Evolutionary conservation across 208 protist genomes (phyloP), one percentile per base, ranked within the genome.

Genomic region (Naegleria gruberi): DNA sequence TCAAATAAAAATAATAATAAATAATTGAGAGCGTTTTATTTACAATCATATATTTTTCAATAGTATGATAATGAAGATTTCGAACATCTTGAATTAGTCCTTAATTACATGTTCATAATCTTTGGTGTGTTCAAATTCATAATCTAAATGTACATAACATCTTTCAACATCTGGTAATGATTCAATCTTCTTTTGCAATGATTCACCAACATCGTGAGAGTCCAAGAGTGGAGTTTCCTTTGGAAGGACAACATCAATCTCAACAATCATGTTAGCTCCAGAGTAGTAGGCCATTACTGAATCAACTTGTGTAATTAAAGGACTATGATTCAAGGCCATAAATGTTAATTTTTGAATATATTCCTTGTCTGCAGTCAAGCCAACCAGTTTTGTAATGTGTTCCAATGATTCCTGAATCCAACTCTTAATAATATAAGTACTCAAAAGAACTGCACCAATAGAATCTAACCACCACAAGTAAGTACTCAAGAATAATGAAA

Each of bases 131-230:
- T 57, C 82, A 37, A n/a, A 19, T 41, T 90, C 47, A 73, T 90
- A 90, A 44, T 90, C 89, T 17, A 90, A 4, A 73, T 90, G 89
- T 6, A 90, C 89, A 26, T 34, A 83, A 44, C 81, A 84, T 73
- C 89, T 51, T 30, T 90, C 89, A 4, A 90, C 89, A 41, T 87
- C 89, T 46, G 17, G 26, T 30, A 90, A 43, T n/a, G 15, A 26
- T 86, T 90, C 89, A 47, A 90, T 90, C 4, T 90, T 86, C 34
- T 83, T 65, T 73, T 90, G 89, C 15, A 95, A 90, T 0, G 84
- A 37, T 42, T 95, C 93, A 34, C 93, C 93, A 44, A 95, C 94
- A 82, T 95, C 94, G 90, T 95, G 94, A n/a, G 92, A 81, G 23
- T 93, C 90, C 10, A 51, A 45, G 12, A 95, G 51, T 4, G 91